A percentile compares a stretch with the other conserved stretches of the same genome.
phyloP scores from a whole-genome alignment of 179 eudicot species.

The Spergularia azorica region DNA sequence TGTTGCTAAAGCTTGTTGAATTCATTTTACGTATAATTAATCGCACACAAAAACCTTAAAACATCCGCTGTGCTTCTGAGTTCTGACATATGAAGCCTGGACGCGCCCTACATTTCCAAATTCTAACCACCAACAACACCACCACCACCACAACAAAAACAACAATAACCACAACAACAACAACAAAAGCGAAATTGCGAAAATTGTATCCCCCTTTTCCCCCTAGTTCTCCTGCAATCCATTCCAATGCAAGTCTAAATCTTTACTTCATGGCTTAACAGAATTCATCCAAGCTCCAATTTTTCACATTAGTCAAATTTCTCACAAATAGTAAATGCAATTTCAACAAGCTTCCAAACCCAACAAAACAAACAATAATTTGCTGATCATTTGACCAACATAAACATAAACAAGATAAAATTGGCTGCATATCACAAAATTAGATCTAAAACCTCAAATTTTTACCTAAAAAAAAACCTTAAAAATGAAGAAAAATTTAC shows the following conservation, averaged over 20 bases:
- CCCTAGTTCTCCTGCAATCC: neutral
- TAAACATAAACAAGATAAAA: neutral
- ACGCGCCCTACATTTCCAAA: neutral
- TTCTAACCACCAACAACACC: too few relatives aligned
- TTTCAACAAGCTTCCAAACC: neutral
- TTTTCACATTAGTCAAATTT: neutral
- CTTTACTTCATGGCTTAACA: too few relatives aligned
- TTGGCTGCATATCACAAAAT: neutral
- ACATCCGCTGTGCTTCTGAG: neutral
- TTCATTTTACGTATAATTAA: neutral
- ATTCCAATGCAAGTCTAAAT: neutral
- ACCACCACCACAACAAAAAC: too few relatives aligned
- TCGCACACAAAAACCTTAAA: neutral
- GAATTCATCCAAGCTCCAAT: neutral
- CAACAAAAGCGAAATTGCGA: neutral
- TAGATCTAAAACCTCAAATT: neutral
- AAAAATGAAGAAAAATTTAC: slow-evolving; percentile 7
- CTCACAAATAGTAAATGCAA: neutral
- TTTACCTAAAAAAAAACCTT: neutral
- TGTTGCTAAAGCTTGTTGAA: neutral
- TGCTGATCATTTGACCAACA: neutral
- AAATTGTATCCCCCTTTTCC: neutral
- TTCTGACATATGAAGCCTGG: neutral
- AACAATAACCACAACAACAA: neutral
- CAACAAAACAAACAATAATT: neutral